Percentiles rank a stretch among this genome's conserved stretches.
phyloP scores from a whole-genome alignment of 2,329 filamentous ascomycete genomes.

The Venturia oleaginea region DNA sequence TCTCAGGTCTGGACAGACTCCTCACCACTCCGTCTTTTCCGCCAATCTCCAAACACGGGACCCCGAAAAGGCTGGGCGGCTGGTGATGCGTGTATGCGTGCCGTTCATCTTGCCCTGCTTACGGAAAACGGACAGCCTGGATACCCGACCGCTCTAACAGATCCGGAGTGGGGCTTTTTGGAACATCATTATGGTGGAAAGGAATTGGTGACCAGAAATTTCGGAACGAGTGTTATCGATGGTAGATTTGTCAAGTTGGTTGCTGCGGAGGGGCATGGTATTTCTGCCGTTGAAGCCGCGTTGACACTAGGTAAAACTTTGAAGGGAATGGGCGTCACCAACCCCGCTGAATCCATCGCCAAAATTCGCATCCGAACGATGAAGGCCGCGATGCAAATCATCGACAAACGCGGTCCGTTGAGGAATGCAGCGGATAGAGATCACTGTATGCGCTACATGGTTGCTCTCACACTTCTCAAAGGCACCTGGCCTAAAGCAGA shows the following conservation, averaged over 20 bases:
- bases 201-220: not conserved
- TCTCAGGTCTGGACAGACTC: conserved; percentile 34
- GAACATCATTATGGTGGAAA: not conserved
- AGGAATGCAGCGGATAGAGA: conserved; percentile 27
- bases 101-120: conserved; percentile 30
- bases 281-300: conserved; percentile 2
- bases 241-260: not conserved
- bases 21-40: conserved; percentile 27
- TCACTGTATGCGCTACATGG: conserved; percentile 28
- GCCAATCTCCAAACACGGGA: conserved; percentile 26
- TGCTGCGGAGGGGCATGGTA: not conserved
- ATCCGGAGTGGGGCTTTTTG: conserved; percentile 30
- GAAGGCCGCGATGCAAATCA: conserved; percentile 20
- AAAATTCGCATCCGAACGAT: not conserved
- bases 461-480: conserved; percentile 27
- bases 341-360: not conserved
- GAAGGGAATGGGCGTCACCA: not conserved
- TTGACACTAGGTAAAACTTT: conserved; percentile 12
- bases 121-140: conserved; percentile 23
- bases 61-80: conserved; percentile 36
- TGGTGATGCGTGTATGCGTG: conserved; percentile 33
- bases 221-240: not conserved
- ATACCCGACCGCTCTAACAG: conserved; percentile 23
- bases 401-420: conserved; percentile 25
- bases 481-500: conserved; percentile 18